Evolutionary conservation across 129 eudicot genomes (phyloP).

Genomic region (Scalesia atractyloides): DNA sequence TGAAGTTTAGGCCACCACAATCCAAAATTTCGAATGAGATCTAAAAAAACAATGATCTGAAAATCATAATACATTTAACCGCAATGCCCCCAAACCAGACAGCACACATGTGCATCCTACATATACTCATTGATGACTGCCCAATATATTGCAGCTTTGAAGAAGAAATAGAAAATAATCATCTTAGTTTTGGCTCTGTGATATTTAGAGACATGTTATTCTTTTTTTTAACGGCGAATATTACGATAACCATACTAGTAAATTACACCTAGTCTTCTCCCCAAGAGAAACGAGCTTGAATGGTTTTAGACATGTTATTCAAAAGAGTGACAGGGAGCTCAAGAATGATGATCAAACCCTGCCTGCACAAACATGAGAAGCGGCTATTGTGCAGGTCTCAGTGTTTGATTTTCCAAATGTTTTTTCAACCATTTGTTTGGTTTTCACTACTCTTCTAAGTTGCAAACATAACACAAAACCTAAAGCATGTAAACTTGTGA

Average conservation of each 20-base stretch:
- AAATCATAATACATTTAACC: neutral
- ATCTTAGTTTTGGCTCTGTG: neutral
- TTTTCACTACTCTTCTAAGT: neutral
- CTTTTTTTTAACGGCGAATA: too few relatives aligned
- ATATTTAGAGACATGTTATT: neutral
- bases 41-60: neutral
- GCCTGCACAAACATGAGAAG: neutral
- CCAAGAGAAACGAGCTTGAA: too few relatives aligned
- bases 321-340: neutral
- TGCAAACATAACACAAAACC: slow-evolving; percentile 1
- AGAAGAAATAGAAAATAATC: neutral
- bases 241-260: too few relatives aligned
- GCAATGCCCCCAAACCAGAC: neutral
- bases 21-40: neutral
- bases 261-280: too few relatives aligned
- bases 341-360: neutral
- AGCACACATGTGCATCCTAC: neutral
- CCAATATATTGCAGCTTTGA: neutral
- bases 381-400: neutral
- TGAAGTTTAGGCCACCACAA: neutral
- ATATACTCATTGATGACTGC: neutral
- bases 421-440: neutral
- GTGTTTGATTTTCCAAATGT: neutral
- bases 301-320: neutral
- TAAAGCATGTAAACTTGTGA: neutral